These are phyloP conservation scores for Lentinus tigrinus DNA, from an alignment of 768 basidiomycete genomes.

Conservation along the genomic window DNA sequence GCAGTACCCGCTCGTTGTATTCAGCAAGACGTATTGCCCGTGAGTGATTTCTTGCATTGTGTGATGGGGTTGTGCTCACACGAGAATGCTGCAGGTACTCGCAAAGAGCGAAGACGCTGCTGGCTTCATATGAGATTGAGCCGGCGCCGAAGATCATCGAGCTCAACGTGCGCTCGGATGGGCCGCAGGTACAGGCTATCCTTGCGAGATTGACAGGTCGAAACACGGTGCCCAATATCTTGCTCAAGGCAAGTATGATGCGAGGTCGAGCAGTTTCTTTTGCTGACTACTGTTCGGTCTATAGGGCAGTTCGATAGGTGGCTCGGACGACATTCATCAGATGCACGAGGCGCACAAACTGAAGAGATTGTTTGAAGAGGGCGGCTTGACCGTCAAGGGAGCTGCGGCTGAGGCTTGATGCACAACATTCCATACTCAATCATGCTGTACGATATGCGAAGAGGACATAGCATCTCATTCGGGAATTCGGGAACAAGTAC, in stretches of 20 bases:
- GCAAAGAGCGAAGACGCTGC: constrained; percentile 56
- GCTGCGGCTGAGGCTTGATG: neutral
- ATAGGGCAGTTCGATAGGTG: constrained; percentile 36
- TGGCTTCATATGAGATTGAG: constrained; percentile 55
- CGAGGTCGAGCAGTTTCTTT: neutral
- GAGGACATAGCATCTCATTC: no score
- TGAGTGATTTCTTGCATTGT: constrained; percentile 35
- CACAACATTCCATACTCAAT: neutral
- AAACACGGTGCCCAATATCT: constrained; percentile 73
- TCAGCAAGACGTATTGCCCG: constrained; percentile 86
- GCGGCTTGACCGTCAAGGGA: constrained; percentile 38
- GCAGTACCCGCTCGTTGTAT: constrained; percentile 67
- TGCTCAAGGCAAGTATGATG: constrained; percentile 43
- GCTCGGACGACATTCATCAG: constrained; percentile 56
- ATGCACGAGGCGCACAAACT: constrained; percentile 52
- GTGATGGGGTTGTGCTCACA: neutral
- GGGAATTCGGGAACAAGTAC: no score
- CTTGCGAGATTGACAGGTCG: constrained; percentile 65
- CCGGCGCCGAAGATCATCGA: constrained; percentile 72
- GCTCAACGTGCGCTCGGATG: constrained; percentile 67
- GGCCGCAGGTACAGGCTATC: constrained; percentile 59
- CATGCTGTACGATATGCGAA: neutral
- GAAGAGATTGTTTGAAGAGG: constrained; percentile 43
- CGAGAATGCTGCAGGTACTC: constrained; percentile 48
- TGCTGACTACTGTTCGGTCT: neutral